phyloP scores from a whole-genome alignment of 1,284 basidiomycete genomes.

The Tylopilus sp. region DNA sequence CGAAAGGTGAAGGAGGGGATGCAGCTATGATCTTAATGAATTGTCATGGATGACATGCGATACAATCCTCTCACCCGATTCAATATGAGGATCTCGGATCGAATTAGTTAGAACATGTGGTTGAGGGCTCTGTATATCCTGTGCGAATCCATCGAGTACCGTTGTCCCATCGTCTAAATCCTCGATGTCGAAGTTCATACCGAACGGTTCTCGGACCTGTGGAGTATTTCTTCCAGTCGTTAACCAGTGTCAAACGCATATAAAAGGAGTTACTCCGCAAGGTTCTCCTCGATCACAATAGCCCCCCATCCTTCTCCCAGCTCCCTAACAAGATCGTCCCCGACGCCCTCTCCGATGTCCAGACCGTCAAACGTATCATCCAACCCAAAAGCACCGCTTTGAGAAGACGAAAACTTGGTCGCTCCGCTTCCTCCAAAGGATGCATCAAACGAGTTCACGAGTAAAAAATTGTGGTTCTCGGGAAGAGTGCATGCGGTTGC shows the following conservation, averaged over 20 bases:
- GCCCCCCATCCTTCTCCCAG: slow-evolving; percentile 68
- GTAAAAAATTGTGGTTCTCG: slow-evolving; percentile 65
- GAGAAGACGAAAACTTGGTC: slow-evolving; percentile 55
- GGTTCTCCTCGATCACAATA: slow-evolving; percentile 29
- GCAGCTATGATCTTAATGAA: slow-evolving; percentile 11
- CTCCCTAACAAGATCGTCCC: slow-evolving; percentile 70
- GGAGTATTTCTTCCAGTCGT: slow-evolving; percentile 15
- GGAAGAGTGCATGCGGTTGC: slow-evolving; percentile 61
- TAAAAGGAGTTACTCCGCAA: slow-evolving; percentile 12
- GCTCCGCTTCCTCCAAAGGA: slow-evolving; percentile 48
- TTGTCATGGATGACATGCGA: neutral
- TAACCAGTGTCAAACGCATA: slow-evolving; percentile 6
- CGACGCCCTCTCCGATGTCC: slow-evolving; percentile 57
- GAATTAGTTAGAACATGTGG: neutral
- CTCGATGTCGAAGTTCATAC: slow-evolving; percentile 14
- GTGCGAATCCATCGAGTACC: slow-evolving; percentile 1
- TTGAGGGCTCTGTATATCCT: neutral
- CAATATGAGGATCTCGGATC: neutral
- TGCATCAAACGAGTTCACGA: slow-evolving; percentile 63
- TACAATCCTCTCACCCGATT: slow-evolving; percentile 10
- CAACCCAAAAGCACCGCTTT: slow-evolving; percentile 49
- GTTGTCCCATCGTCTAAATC: slow-evolving; percentile 13
- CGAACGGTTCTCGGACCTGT: slow-evolving; percentile 16
- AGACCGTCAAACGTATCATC: slow-evolving; percentile 58
- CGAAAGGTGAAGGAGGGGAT: slow-evolving; percentile 16